Conservation (phyloP, 129 eudicot genomes). For the Apium graveolens region DNA sequence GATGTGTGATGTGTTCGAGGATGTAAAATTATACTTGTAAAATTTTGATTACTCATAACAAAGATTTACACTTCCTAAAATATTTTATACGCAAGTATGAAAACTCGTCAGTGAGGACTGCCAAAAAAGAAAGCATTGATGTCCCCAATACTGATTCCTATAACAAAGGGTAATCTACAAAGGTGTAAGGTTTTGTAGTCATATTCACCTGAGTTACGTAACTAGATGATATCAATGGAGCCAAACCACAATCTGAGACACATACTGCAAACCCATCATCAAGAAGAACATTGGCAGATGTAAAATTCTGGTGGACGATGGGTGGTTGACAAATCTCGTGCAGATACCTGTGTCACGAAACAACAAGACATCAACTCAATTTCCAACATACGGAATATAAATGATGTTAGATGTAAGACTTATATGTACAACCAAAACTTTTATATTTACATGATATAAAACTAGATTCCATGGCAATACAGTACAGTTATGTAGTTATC, state of each 20-base stretch:
- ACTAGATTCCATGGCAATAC: background rate
- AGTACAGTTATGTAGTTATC: background rate
- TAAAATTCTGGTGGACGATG: conserved; percentile 68
- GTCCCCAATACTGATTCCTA: background rate
- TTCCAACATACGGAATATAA: background rate
- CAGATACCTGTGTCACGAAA: conserved; percentile 51
- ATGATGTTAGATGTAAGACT: background rate
- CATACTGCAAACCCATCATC: conserved; percentile 54
- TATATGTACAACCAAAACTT: background rate
- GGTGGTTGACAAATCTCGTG: conserved; percentile 83
- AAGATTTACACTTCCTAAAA: background rate
- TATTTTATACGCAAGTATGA: background rate
- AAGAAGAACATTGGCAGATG: conserved; percentile 72
- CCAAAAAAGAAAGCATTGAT: background rate
- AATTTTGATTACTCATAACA: background rate
- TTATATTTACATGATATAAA: background rate
- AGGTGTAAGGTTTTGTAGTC: background rate
- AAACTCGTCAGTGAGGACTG: background rate
- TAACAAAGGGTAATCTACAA: background rate
- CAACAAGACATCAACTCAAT: background rate
- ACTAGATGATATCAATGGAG: conserved; percentile 49
- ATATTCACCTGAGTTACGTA: conserved; percentile 49
- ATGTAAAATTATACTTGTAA: background rate
- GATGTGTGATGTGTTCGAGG: background rate
- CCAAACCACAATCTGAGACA: conserved; percentile 94